Conservation (phyloP, 1,139 yeast species). For the Zygosaccharomyces pseudobailii region DNA sequence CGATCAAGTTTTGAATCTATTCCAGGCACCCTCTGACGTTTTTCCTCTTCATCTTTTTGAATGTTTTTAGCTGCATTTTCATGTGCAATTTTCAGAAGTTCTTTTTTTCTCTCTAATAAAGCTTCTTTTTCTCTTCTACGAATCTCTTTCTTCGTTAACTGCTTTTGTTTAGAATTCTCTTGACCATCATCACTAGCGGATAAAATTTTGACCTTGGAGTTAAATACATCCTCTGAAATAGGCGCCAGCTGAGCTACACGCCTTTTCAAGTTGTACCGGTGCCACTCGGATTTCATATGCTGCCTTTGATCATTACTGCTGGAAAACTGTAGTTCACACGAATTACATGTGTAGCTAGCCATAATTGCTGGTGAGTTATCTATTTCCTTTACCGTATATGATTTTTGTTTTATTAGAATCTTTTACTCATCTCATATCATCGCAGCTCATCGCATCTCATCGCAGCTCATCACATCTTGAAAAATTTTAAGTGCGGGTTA, state of each 20-base stretch:
- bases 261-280: constrained; percentile 86
- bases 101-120: constrained; percentile 55
- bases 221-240: constrained; percentile 69
- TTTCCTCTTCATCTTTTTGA: constrained; percentile 20
- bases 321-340: constrained; percentile 76
- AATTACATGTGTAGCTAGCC: constrained; percentile 69
- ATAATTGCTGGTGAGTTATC: constrained; percentile 5
- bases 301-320: constrained; percentile 75
- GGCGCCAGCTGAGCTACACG: constrained; percentile 86
- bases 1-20: constrained; percentile 4
- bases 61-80: constrained; percentile 44
- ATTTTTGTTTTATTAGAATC: too few species aligned
- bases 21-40: constrained; percentile 9
- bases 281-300: constrained; percentile 93
- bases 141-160: constrained; percentile 55
- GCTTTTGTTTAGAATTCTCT: constrained; percentile 41
- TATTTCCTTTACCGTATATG: too few species aligned
- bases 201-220: constrained; percentile 60
- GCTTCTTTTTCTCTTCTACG: constrained; percentile 64
- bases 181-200: constrained; percentile 43
- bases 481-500: constrained; percentile 5
- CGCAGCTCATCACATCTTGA: constrained; percentile 7
- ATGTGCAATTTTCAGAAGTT: constrained; percentile 57
- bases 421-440: not conserved
- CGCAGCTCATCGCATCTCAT: constrained; percentile 1